Evolutionary conservation across 208 protist genomes (phyloP), one percentile per base, ranked within the genome.

Genomic region (Trypanosoma lewisi): DNA sequence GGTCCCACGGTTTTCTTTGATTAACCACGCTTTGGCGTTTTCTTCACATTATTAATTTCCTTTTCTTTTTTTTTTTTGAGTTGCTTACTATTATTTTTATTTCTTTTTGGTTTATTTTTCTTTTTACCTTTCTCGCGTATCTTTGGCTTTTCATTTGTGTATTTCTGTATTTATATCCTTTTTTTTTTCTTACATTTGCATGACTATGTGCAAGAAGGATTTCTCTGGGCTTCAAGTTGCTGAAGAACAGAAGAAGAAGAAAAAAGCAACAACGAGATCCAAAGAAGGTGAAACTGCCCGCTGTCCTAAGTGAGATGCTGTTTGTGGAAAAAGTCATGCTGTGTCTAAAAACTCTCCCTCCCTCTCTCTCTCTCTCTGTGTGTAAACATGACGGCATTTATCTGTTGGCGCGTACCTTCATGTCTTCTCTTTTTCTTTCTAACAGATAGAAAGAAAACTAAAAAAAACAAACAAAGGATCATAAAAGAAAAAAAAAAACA

Each of bases 1-100:
- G 85, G 85, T 41, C 82, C 85, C 23, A 92, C 85, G 0, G 59
- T 89, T 1, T 82, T 77, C 47, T 83, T 92, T 52, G 71, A 70
- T 11, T 75, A 73, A 47, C 49, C 7, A 27, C 57, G 16, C 44
- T 57, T 50, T 60, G 60, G 44, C 41, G 27, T 60, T 17, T 47
- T 65, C 17, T 28, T 63, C 51, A 58, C 27, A 44, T 49, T 73
- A 16, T 59, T 56, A 41, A 57, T 73, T 53, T 61, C 30, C 42
- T 21, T 63, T 50, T 23, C 63, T 63, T 55, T 42, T 41, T 41
- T 56, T 48, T 55, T 30, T 65, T 47, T n/a, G n/a, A n/a, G n/a
- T n/a, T n/a, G n/a, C n/a, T n/a, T n/a, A n/a, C n/a, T n/a, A n/a
- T n/a, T n/a, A n/a, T n/a, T n/a, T n/a, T n/a, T n/a, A n/a, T n/a